These are phyloP conservation scores for Nymphaea thermarum DNA, from an alignment of 164 flowering plant species.

Conservation along the genomic window DNA sequence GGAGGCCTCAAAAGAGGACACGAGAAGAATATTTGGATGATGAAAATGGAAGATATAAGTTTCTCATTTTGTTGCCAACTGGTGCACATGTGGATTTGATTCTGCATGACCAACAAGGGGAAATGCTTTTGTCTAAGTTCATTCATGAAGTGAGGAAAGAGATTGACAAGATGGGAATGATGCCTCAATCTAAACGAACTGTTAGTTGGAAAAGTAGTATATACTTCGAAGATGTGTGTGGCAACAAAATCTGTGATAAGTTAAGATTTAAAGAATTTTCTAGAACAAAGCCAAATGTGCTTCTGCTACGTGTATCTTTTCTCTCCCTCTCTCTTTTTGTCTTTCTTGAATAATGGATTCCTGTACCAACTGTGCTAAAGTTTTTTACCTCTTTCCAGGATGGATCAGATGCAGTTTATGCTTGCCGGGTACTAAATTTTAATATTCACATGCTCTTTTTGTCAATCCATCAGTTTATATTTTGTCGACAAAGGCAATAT, in stretches of 20 bases:
- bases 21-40: constrained; percentile 2
- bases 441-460: neutral
- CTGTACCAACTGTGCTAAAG: neutral
- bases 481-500: neutral
- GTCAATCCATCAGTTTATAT: no score
- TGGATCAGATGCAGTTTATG: constrained; percentile 24
- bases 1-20: constrained; percentile 8
- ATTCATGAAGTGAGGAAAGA: constrained; percentile 15
- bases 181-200: constrained; percentile 7
- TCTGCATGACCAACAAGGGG: constrained; percentile 11
- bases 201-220: constrained; percentile 34
- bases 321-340: neutral
- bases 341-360: neutral
- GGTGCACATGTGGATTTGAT: constrained; percentile 21
- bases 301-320: constrained; percentile 39
- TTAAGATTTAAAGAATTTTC: constrained; percentile 22
- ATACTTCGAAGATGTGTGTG: constrained; percentile 33
- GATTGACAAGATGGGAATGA: constrained; percentile 7
- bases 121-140: constrained; percentile 19
- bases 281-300: constrained; percentile 22
- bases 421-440: constrained; percentile 30
- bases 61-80: constrained; percentile 47
- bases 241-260: constrained; percentile 7
- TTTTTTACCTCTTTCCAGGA: constrained; percentile 27
- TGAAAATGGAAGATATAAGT: constrained; percentile 20